A percentile compares a stretch with the other conserved stretches of the same genome.
These are phyloP conservation scores for Penicillium sp. DNA, from an alignment of 2,329 filamentous ascomycete genomes.

Conservation along the genomic window DNA sequence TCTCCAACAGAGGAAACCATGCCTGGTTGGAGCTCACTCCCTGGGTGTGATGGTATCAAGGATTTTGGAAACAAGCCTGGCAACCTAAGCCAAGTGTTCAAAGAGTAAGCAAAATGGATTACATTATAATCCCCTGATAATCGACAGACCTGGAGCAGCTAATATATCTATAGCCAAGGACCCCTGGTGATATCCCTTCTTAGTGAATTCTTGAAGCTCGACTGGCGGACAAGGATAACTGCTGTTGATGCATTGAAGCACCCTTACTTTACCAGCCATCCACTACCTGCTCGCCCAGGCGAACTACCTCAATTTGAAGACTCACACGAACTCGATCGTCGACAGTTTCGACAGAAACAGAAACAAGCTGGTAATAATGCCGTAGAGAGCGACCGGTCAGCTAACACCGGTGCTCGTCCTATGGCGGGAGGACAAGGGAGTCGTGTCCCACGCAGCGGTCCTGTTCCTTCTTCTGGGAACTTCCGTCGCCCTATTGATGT, in stretches of 20 bases:
- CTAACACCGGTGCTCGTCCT: constrained; percentile 28
- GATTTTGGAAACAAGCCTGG: constrained; percentile 58
- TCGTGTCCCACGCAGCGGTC: constrained; percentile 31
- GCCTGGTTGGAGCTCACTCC: constrained; percentile 82
- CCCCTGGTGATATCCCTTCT: constrained; percentile 73
- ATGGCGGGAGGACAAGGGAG: constrained; percentile 29
- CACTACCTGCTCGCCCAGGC: constrained; percentile 73
- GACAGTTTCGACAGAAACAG: constrained; percentile 76
- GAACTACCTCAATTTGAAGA: constrained; percentile 92
- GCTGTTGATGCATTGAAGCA: constrained; percentile 91
- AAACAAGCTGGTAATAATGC: constrained; percentile 84
- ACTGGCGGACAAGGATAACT: constrained; percentile 86
- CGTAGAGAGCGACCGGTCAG: constrained; percentile 58
- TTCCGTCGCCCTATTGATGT: constrained; percentile 25
- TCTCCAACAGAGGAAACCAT: constrained; percentile 85
- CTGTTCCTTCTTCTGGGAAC: constrained; percentile 23
- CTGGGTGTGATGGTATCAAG: constrained; percentile 72
- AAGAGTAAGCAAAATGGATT: constrained; percentile 51
- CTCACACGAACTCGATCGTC: constrained; percentile 91
- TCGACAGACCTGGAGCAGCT: not conserved
- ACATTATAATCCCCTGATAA: not conserved
- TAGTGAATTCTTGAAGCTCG: constrained; percentile 76
- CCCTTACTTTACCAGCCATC: constrained; percentile 78
- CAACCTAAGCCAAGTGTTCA: constrained; percentile 70
- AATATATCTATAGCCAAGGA: constrained; percentile 50